Base-by-base conservation (phyloP, 1,139 yeast genomes). In the Taphrina wiesneri region DNA sequence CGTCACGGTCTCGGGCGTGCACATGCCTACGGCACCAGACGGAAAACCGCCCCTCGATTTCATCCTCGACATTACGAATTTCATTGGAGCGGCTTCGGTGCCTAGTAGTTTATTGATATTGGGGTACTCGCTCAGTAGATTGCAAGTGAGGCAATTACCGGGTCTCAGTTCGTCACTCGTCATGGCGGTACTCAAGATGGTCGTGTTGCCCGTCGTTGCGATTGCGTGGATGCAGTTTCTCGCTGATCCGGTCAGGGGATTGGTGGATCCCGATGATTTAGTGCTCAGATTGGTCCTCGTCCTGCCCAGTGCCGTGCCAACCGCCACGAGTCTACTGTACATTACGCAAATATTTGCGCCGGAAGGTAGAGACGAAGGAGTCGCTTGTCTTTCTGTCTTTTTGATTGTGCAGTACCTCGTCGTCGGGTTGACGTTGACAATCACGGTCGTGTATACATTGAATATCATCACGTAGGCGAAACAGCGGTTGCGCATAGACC, bases 71-170 rank as follows among this genome's bases (percentile, higher is more conserved):
- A 85, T 86, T 69, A 80, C 93, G 0, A 74, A 84, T 19, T 92
- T 92, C 74, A 79, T 92, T 1, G 97, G 97, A 0, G 85, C 85
- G 1, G 97, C 97, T 0, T 85, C 90, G 36, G 97, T 92, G 36
- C 98, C 97, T 0, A 78, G 90, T 69, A 97, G 97, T 1, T 80
- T 92, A 68, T 75, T 89, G 61, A 74, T 92, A 67, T 76, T 92
- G 43, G 98, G 98, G 1, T 96, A 95, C 13, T 90, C 97, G 2
- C 83, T 92, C 56, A 86, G 96, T 0, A 78, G 97, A 59, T 80
- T 92, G 62, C 79, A 83, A 69, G 77, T 90, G 30, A 81, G 80
- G 17, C 75, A 79, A 17, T 78, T 90, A 73, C 88, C 90, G 11
- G 77, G 80, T 1, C 85, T 89, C 74, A 87, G 96, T 90, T 77